Conservation (phyloP, 805 yeast species). For the Pichia rugopelliculosa region DNA sequence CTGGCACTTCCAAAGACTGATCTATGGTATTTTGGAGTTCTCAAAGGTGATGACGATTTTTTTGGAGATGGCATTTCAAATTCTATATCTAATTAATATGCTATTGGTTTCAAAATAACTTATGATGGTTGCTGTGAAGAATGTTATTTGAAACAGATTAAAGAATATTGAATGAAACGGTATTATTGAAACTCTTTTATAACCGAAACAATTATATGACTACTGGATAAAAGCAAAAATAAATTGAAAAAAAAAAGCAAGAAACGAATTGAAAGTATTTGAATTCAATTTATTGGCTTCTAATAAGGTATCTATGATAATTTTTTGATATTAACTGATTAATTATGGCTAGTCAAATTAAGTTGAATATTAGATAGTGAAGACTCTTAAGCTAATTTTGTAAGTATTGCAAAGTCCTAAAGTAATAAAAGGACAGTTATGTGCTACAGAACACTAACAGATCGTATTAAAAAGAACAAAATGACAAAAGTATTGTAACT, state of each 20-base stretch:
- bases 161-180: background rate
- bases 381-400: background rate
- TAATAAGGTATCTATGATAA: too few species aligned
- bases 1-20: constrained; percentile 27
- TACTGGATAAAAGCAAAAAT: background rate
- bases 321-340: background rate
- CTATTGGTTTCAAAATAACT: background rate
- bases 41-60: background rate
- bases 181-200: background rate
- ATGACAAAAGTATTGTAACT: background rate
- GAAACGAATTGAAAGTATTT: background rate
- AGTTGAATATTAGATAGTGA: background rate
- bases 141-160: background rate
- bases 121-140: background rate
- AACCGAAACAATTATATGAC: background rate
- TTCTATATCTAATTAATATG: background rate
- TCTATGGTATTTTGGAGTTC: constrained; percentile 17
- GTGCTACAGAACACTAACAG: background rate
- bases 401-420: background rate
- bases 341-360: background rate
- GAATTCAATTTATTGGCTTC: background rate
- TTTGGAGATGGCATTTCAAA: background rate
- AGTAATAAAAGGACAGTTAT: background rate
- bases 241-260: background rate
- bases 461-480: background rate